Evolutionary conservation across 345 rosid genomes (phyloP).

Genomic region (Tarenaya hassleriana): DNA sequence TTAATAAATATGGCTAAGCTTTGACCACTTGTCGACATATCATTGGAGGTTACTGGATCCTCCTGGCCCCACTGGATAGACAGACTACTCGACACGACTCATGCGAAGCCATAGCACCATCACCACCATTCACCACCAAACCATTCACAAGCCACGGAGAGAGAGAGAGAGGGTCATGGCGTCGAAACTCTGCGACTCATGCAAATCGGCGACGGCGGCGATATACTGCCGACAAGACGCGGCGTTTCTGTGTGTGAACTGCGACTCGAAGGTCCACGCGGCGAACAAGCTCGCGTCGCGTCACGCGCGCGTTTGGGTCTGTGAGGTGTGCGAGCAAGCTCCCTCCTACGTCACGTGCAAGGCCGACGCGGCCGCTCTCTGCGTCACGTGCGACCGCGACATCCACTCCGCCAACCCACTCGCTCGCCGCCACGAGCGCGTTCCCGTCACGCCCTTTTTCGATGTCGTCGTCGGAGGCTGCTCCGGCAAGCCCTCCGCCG

Average conservation of each 20-base stretch:
- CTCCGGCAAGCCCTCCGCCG: constrained; percentile 32
- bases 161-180: constrained; percentile 39
- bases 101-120: too few species aligned
- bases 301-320: constrained; percentile 87
- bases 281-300: constrained; percentile 94
- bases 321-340: constrained; percentile 98
- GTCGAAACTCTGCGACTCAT: constrained; percentile 83
- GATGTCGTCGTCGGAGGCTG: constrained; percentile 44
- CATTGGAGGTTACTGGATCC: too few species aligned
- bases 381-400: constrained; percentile 88
- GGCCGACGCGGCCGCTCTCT: too few species aligned
- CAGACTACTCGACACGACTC: too few species aligned
- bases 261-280: constrained; percentile 80
- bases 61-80: too few species aligned
- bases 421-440: constrained; percentile 89
- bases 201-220: constrained; percentile 86
- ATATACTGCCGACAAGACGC: constrained; percentile 88
- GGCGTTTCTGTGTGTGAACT: constrained; percentile 79
- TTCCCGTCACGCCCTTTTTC: constrained; percentile 69
- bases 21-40: too few species aligned
- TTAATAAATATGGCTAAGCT: too few species aligned
- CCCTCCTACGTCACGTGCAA: constrained; percentile 96
- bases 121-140: too few species aligned
- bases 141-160: too few species aligned
- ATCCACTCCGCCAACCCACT: constrained; percentile 94